Evolutionary conservation across 495 filamentous ascomycete species (phyloP).

Genomic region (Jackrogersella multiformis): DNA sequence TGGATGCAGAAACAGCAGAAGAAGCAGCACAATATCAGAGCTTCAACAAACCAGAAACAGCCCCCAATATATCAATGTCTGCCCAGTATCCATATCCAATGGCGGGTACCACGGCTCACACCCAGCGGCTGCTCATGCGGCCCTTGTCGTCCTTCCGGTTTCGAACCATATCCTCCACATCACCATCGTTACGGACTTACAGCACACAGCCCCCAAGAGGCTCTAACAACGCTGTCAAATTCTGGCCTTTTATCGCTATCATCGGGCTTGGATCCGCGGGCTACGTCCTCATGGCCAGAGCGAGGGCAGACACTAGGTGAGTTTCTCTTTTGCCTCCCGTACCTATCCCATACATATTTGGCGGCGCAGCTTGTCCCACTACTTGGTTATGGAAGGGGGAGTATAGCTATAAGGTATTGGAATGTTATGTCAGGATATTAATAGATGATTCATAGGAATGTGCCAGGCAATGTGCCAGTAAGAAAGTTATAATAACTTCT

Average conservation of each 20-base stretch:
- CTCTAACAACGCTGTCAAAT: conserved; percentile 51
- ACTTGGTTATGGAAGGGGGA: neutral
- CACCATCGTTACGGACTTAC: conserved; percentile 32
- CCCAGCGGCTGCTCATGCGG: conserved; percentile 27
- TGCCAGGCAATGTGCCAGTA: conserved; percentile 15
- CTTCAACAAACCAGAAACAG: conserved; percentile 17
- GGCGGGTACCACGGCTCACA: neutral
- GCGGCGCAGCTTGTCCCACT: neutral
- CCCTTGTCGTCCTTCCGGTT: conserved; percentile 24
- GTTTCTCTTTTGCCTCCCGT: conserved; percentile 18
- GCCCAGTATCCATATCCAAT: conserved; percentile 18
- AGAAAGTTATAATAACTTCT: conserved; percentile 17
- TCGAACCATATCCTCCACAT: conserved; percentile 12
- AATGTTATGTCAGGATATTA: conserved; percentile 1
- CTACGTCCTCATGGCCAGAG: conserved; percentile 56
- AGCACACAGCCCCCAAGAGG: conserved; percentile 46
- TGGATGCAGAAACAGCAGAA: neutral
- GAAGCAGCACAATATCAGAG: neutral
- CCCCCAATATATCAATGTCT: conserved; percentile 14
- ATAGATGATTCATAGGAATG: conserved; percentile 18
- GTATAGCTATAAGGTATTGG: no score
- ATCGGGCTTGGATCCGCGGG: conserved; percentile 57
- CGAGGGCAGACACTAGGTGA: conserved; percentile 45
- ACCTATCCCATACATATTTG: neutral
- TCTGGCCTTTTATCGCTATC: conserved; percentile 61